Evolutionary conservation across 176 grass and related monocot species (phyloP).

Genomic region (Musa beccarii): DNA sequence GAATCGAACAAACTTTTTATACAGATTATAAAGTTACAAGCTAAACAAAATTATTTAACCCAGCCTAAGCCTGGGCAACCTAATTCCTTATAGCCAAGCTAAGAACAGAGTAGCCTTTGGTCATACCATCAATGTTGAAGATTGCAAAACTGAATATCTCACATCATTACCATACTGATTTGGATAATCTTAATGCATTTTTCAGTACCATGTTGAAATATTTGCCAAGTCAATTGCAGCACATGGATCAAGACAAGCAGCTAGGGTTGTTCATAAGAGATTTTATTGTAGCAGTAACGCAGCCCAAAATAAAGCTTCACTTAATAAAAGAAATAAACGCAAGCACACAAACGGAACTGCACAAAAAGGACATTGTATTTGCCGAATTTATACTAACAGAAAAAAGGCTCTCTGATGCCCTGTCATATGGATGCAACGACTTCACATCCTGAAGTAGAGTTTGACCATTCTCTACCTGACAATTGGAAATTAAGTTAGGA

Average conservation of each 20-base stretch:
- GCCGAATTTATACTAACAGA: conserved; percentile 57
- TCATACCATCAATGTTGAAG: not conserved
- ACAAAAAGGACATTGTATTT: conserved; percentile 1
- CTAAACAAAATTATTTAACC: not conserved
- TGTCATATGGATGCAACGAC: conserved; percentile 92
- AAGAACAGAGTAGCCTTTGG: not conserved
- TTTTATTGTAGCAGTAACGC: not conserved
- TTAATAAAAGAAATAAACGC: not conserved
- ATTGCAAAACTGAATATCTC: not conserved
- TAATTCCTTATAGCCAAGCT: not conserved
- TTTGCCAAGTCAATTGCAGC: not conserved
- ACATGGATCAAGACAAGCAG: not conserved
- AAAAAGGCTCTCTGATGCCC: conserved; percentile 76
- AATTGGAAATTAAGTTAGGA: conserved; percentile 1
- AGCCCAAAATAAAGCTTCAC: not conserved
- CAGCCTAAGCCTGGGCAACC: too few relatives aligned
- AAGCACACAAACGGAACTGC: conserved; percentile 6
- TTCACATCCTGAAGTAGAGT: conserved; percentile 49
- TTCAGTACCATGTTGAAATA: not conserved
- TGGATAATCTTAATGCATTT: not conserved
- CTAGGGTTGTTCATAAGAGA: not conserved
- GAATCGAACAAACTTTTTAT: not conserved
- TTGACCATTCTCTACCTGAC: conserved; percentile 57
- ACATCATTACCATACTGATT: not conserved
- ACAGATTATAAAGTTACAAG: not conserved